phyloP scores from a whole-genome alignment of 495 filamentous ascomycete species.

The Penicillium coffeae region DNA sequence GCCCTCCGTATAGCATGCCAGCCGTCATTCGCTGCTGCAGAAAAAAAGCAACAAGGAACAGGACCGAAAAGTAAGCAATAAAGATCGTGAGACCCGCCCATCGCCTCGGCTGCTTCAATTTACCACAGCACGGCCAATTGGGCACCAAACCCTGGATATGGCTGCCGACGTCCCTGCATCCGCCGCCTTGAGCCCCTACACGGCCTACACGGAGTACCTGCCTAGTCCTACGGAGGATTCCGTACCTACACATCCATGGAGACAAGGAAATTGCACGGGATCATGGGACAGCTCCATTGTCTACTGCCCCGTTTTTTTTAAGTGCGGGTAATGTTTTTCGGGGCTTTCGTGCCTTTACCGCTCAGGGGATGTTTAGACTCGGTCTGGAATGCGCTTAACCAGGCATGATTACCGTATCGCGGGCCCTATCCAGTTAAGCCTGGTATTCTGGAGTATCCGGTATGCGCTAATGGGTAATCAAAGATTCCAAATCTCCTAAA shows the following conservation, averaged over 20 bases:
- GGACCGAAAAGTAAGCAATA: no score
- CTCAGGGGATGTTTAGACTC: slow-evolving; percentile 18
- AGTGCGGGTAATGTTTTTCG: background rate
- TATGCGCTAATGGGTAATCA: background rate
- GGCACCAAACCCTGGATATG: no score
- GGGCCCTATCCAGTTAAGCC: background rate
- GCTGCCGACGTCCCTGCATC: slow-evolving; percentile 1
- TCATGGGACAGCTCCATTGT: background rate
- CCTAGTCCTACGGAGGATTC: no score
- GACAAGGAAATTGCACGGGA: background rate
- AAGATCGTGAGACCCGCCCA: background rate
- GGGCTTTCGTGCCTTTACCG: background rate
- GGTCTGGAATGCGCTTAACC: slow-evolving; percentile 27
- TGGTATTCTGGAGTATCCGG: slow-evolving; percentile 11
- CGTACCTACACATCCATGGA: no score
- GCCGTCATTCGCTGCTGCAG: no score
- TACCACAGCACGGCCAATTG: no score
- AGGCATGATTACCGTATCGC: slow-evolving; percentile 16
- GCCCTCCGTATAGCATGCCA: no score
- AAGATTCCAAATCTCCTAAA: background rate
- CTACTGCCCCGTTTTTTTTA: background rate
- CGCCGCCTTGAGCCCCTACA: no score
- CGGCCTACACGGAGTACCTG: no score
- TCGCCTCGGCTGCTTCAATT: no score
- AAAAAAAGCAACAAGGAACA: no score